Conservation (phyloP, 495 filamentous ascomycete genomes). For the Penicillium chermesinum region DNA sequence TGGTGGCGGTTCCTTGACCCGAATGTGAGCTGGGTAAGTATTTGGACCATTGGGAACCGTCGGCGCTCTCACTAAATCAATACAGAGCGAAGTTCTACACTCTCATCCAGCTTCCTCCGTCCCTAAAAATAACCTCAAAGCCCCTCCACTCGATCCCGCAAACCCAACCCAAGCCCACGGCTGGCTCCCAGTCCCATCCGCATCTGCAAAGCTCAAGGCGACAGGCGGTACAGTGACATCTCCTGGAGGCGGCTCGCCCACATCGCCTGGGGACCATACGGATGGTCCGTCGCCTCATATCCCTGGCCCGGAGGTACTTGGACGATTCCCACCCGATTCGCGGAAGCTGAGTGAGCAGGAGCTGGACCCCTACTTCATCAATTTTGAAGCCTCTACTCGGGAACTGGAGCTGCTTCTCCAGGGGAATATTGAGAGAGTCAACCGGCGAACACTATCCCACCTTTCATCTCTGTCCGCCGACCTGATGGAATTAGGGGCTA, state of each 20-base stretch:
- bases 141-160: conserved; percentile 86
- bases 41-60: background rate
- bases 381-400: conserved; percentile 80
- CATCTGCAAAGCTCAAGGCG: conserved; percentile 78
- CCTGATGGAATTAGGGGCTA: conserved; percentile 83
- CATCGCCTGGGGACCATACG: conserved; percentile 47
- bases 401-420: conserved; percentile 82
- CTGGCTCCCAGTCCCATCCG: conserved; percentile 78
- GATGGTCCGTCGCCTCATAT: conserved; percentile 43
- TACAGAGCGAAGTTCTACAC: conserved; percentile 82
- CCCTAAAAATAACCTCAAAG: conserved; percentile 88
- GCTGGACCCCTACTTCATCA: conserved; percentile 90
- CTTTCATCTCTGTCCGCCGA: conserved; percentile 77
- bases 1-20: conserved; percentile 98
- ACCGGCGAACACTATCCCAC: conserved; percentile 81
- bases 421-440: conserved; percentile 93
- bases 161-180: conserved; percentile 84
- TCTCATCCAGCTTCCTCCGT: conserved; percentile 85
- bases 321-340: conserved; percentile 77
- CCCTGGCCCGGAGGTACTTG: conserved; percentile 61
- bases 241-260: conserved; percentile 44
- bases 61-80: background rate
- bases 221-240: conserved; percentile 10
- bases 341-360: conserved; percentile 78
- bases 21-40: conserved; percentile 90